Base-by-base conservation (phyloP, 371 early-diverging fungal genomes). In the Capillidium rhysosporum region DNA sequence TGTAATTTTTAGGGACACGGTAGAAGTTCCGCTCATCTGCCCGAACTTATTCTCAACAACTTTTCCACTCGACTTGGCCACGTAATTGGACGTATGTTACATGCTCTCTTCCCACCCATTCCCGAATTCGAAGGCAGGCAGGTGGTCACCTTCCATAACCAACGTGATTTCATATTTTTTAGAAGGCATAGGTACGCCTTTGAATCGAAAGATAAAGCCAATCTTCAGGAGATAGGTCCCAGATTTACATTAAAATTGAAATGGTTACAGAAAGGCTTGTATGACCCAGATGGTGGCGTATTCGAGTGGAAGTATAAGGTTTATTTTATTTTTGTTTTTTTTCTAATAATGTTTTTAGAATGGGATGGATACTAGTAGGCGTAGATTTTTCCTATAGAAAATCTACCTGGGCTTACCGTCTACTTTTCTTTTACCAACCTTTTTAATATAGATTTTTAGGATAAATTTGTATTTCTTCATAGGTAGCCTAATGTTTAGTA, bases 141-240 rank as follows among this genome's bases (percentile, higher is more conserved):
- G 62, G 96, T 84, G 9, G 89, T 80, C 3, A 98, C 98, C 3
- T 87, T 98, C 69, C 97, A 97, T 63, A 98, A 98, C 61, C 96
- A 98, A 66, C 88, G 98, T 43, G 99, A 99, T 67, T 99, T 96
- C 62, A 92, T 99, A 56, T 98, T 96, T 67, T 95, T 99, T 63
- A 76, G 98, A 63, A 75, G 98, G 34, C 98, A 98, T 64, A 80
- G 88, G 76, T 89, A 97, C 64, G 80, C 89, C 48, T 95, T 97
- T 66, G 74, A 76, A 56, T 84, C 84, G 63, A 83, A 86, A 1
- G 85, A 97, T 61, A 73, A 80, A 34, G 89, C 82, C 26, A 86
- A 86, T 44, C 61, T 99, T 61, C 92, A 96, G 64, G 95, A 98
- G 66, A 65, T 98, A 21, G 99, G 99, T 0, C 99, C 99, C 0